Evolutionary conservation across 2,329 filamentous ascomycete genomes (phyloP).

Genomic region (Magnaporthiopsis poae): DNA sequence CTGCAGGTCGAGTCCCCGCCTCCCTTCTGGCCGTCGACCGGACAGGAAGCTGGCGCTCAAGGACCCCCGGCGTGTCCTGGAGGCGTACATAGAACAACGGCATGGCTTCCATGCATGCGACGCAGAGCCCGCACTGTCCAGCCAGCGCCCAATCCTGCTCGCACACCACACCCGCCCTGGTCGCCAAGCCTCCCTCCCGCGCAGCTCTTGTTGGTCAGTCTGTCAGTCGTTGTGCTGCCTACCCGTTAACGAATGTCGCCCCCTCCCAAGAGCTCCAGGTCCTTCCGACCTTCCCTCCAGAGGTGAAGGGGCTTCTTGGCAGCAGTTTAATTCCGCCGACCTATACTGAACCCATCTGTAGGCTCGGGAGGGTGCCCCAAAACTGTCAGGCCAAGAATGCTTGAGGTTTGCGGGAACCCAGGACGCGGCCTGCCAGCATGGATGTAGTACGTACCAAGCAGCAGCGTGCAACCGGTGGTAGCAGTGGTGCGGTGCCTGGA

Average conservation of each 20-base stretch:
- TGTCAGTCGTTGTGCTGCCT: neutral
- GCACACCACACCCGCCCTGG: neutral
- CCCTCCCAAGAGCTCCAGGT: neutral
- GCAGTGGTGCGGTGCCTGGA: neutral
- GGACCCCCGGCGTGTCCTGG: neutral
- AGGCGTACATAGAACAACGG: conserved; percentile 8
- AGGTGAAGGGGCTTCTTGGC: conserved; percentile 4
- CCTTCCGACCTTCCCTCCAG: conserved; percentile 2
- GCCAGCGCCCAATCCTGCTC: neutral
- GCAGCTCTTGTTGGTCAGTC: neutral
- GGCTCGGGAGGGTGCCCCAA: conserved; percentile 7
- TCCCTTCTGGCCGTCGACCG: too few species aligned
- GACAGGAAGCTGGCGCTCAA: too few species aligned
- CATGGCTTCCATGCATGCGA: conserved; percentile 9
- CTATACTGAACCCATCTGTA: neutral
- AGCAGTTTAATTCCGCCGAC: neutral
- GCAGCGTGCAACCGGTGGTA: neutral
- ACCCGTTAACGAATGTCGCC: neutral
- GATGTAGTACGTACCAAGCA: too few species aligned
- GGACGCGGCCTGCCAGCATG: too few species aligned
- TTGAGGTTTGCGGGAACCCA: neutral
- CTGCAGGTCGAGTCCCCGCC: neutral
- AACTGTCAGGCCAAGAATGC: conserved; percentile 6
- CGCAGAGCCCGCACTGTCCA: neutral
- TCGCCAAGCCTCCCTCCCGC: neutral